phyloP scores from a whole-genome alignment of 2,329 filamentous ascomycete genomes.

The Magnaporthales sp. region DNA sequence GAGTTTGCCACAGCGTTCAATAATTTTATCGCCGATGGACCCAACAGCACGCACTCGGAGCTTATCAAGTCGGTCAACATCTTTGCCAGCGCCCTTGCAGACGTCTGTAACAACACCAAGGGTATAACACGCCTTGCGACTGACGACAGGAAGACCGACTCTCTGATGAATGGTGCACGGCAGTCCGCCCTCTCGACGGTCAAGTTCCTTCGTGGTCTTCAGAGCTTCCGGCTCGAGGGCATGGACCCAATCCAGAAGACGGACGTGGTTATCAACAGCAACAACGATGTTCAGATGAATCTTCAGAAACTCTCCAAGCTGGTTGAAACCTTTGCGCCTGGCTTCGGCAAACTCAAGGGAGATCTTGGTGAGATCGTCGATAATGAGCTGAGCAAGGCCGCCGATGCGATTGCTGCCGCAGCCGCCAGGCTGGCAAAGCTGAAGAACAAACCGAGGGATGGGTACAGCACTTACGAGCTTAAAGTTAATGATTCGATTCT shows the following conservation, averaged over 20 bases:
- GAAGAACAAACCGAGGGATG: slow-evolving; percentile 92
- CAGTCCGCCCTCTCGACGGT: slow-evolving; percentile 81
- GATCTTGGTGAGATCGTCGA: slow-evolving; percentile 93
- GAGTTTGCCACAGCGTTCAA: slow-evolving; percentile 98
- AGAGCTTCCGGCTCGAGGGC: slow-evolving; percentile 88
- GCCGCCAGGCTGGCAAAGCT: slow-evolving; percentile 83
- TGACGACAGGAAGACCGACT: slow-evolving; percentile 89
- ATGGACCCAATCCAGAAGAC: slow-evolving; percentile 89
- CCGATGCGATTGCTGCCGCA: slow-evolving; percentile 89
- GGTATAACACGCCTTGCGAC: slow-evolving; percentile 87
- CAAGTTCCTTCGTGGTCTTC: slow-evolving; percentile 88
- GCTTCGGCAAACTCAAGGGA: slow-evolving; percentile 79
- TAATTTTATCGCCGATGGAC: slow-evolving; percentile 95
- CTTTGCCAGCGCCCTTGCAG: slow-evolving; percentile 82
- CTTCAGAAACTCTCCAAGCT: slow-evolving; percentile 90
- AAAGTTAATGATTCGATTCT: slow-evolving; percentile 94
- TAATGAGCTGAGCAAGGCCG: slow-evolving; percentile 82
- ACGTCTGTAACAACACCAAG: slow-evolving; percentile 94
- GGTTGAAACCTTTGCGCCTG: slow-evolving; percentile 84
- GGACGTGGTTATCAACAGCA: slow-evolving; percentile 94
- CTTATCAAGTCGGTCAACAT: slow-evolving; percentile 89
- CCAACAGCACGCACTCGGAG: slow-evolving; percentile 74
- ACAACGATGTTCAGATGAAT: slow-evolving; percentile 91
- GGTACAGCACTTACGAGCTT: slow-evolving; percentile 92
- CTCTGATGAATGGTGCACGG: slow-evolving; percentile 72